Base-by-base conservation (phyloP, 179 eudicot genomes). In the Patellifolia procumbens region DNA sequence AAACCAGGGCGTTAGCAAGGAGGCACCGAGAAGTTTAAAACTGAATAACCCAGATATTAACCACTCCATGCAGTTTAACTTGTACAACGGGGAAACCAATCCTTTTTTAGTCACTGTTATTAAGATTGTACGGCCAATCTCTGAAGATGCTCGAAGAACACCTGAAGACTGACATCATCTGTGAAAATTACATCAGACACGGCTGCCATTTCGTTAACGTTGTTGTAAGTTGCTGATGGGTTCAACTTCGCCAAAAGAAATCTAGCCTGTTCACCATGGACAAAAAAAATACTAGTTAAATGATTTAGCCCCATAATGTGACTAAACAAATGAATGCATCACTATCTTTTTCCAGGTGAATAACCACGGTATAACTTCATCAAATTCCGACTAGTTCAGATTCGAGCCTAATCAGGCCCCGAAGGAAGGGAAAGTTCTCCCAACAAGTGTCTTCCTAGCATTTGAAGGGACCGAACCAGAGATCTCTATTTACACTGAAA, bases 141-240 rank as follows among this genome's bases (percentile, higher is more conserved):
- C 88, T 92, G 99, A 39, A 95, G 97, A 87, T 95, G 99, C 83
- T 95, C 95, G 16, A 86, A 85, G 86, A 92, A 95, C 31, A 95
- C 99, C 84, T 95, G 97, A 46, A 95, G 92, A 86, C 96, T 95
- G 22, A 91, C 99, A 66, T 95, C 99, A 31, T 95, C 99, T 3
- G 99, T 95, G 88, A 92, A 92, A 45, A 95, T 95, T 56, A 95
- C 90, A 79, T 95, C 99, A 22, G 94, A 87, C n/a, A 96, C 95
- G 19, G 91, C 87, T 13, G 87, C 89, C 90, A 89, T 85, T 28
- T 92, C 97, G 45, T 84, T 80, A 56, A 91, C 93, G 70, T 90
- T 91, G 75, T 82, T 91, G 87, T 95, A 93, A 4, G 97, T 95
- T 11, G 99, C 90, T 39, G 99, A 95, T 16, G 99, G 99, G 78